Evolutionary conservation across 345 rosid species (phyloP), one percentile per base, ranked within the genome.

Genomic region (Corchorus capsularis): DNA sequence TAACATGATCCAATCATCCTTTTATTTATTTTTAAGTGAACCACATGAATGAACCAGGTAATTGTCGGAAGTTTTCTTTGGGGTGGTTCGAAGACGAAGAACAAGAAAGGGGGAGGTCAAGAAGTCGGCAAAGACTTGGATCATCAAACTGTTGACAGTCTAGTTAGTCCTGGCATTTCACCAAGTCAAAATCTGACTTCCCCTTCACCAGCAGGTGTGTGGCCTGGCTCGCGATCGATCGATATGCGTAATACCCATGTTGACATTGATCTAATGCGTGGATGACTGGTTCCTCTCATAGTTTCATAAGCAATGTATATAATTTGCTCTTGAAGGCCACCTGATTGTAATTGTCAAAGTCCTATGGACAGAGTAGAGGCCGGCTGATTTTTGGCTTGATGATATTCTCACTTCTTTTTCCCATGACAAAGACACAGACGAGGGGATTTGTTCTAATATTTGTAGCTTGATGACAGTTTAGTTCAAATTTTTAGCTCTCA

Each of bases 201-300:
- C 46, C 50, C 82, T 39, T 82, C 92, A 4, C 80, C 89, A 0
- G 79, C 87, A 15, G 92, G 93, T 41, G 45, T 92, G 43, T 95
- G 99, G 99, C 88, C 89, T 4, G 92, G 90, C 71, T 82, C 97
- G 32, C 90, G 87, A 78, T 67, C 94, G 5, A 69, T 89, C 82
- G 97, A 93, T 66, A 86, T 93, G 86, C 93, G 83, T 54, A 87
- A 88, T 52, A 76, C 86, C 11, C 96, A 92, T 74, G 73, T 84
- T 8, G 97, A 87, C 91, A 92, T 96, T 69, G 99, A 96, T 87
- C 88, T 96, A 77, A 93, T 91, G 98, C 93, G 94, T 4, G 94
- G 97, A 12, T 92, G 90, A 93, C 72, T 63, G 49, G 67, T 66
- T 66, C 20, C 53, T 32, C 63, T 41, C 12, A 71, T 75, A 71